A percentile compares a stretch with the other conserved stretches of the same genome.
These are phyloP conservation scores for Omphalotus guepiniiformis DNA, from an alignment of 768 basidiomycete species.

Conservation along the genomic window DNA sequence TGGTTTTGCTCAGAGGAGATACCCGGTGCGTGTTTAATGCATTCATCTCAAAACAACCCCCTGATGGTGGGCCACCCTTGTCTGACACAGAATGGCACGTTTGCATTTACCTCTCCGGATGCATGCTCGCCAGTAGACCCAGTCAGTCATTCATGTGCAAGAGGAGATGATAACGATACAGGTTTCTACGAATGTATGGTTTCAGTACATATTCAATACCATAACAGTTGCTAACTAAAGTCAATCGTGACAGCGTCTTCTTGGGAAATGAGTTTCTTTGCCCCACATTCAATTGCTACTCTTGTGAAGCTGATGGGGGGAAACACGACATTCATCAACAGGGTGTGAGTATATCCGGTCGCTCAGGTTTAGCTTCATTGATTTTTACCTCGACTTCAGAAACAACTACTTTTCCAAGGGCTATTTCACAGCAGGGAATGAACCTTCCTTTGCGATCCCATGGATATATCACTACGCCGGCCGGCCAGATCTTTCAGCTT, in stretches of 20 bases:
- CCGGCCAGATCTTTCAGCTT: conserved; percentile 44
- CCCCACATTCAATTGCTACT: conserved; percentile 47
- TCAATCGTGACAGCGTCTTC: conserved; percentile 36
- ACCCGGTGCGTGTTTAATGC: conserved; percentile 26
- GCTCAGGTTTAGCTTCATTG: background rate
- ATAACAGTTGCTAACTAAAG: background rate
- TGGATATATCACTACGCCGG: conserved; percentile 48
- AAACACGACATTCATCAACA: conserved; percentile 32
- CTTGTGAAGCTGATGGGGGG: conserved; percentile 46
- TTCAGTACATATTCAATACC: background rate
- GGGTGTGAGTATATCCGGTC: conserved; percentile 31
- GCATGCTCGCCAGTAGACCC: conserved; percentile 49
- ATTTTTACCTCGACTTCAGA: conserved; percentile 17
- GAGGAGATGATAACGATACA: conserved; percentile 45
- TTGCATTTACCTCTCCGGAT: conserved; percentile 45
- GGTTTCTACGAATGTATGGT: conserved; percentile 51
- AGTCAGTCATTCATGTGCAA: conserved; percentile 40
- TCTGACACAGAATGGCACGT: conserved; percentile 39
- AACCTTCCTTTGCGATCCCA: conserved; percentile 44
- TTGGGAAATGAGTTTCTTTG: conserved; percentile 53
- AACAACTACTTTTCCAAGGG: conserved; percentile 42
- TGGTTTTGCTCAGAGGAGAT: conserved; percentile 43
- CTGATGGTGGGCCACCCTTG: background rate
- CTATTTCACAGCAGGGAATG: conserved; percentile 46
- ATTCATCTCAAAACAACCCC: background rate